These are phyloP conservation scores for Waltergamsia citrina DNA, from an alignment of 2,329 filamentous ascomycete genomes.

Conservation along the genomic window DNA sequence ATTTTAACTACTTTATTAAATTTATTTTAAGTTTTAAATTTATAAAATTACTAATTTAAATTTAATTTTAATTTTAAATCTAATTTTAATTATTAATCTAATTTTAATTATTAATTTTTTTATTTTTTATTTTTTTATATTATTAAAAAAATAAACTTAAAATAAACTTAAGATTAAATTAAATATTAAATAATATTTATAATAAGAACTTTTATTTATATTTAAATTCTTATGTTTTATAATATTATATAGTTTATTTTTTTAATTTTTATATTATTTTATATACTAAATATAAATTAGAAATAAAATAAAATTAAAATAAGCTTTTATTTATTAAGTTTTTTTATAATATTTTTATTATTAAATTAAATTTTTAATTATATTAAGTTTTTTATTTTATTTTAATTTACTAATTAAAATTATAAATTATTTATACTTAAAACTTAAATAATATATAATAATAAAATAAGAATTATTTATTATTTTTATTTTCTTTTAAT, in stretches of 20 bases:
- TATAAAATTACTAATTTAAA: not conserved
- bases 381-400: not conserved
- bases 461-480: constrained; percentile 1
- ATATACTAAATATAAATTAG: no score
- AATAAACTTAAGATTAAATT: not conserved
- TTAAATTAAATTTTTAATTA: not conserved
- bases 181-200: not conserved
- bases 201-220: constrained; percentile 1
- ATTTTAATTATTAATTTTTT: not conserved
- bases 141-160: not conserved
- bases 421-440: no score
- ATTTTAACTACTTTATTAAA: no score
- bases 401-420: not conserved
- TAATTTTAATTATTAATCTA: no score
- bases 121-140: not conserved
- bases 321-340: constrained; percentile 1
- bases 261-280: constrained; percentile 3
- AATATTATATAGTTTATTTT: not conserved
- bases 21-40: no score
- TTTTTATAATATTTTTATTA: not conserved
- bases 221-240: not conserved
- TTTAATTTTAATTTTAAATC: constrained; percentile 1
- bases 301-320: no score
- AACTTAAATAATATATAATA: no score
- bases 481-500: no score